Evolutionary conservation across 495 filamentous ascomycete species (phyloP), one percentile per base, ranked within the genome.

Genomic region (Hypoxylon intermedium): DNA sequence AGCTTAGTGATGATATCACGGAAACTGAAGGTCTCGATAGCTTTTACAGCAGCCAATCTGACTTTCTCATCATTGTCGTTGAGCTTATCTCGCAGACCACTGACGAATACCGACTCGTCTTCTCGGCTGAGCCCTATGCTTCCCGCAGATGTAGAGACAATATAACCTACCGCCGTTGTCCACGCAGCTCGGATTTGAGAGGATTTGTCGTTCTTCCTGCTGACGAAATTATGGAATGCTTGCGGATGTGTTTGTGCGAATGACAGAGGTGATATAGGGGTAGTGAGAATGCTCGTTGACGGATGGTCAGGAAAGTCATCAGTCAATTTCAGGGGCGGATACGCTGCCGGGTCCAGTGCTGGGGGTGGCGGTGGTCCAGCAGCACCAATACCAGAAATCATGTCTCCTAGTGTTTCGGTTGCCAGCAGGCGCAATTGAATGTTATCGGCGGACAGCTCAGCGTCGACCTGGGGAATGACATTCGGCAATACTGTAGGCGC

Each of bases 401-500:
- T 91, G 66, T 98, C 94, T 24, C 94, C 94, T 23, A 99, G 82
- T 0, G 94, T 97, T 71, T 98, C 89, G 0, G 92, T 95, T 7
- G 92, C 93, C 19, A 98, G 77, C 34, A 91, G 80, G 26, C 94
- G 89, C 15, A 99, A 74, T 53, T 93, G 86, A 2, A 91, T 80
- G 41, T 95, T 94, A 72, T 98, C 95, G 5, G 91, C 90, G 4
- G 88, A 88, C 16, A 99, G 74, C 72, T 99, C 93, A 34, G 91
- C 90, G 67, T 99, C 95, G 45, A 99, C 79, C 66, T 96, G 92
- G 4, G 92, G 93, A 21, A 99, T 87, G 15, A 98, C 93, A 63
- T 97, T 96, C 53, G 91, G 89, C 9, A 99, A 80, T 15, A 97
- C 92, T 23, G 87, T 81, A 11, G 94, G 92, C 26, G 89, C 91